Percentiles rank a stretch among this genome's conserved stretches.
Evolutionary conservation across 768 basidiomycete genomes (phyloP).

Genomic region (Leucosporidium creatinivorum): DNA sequence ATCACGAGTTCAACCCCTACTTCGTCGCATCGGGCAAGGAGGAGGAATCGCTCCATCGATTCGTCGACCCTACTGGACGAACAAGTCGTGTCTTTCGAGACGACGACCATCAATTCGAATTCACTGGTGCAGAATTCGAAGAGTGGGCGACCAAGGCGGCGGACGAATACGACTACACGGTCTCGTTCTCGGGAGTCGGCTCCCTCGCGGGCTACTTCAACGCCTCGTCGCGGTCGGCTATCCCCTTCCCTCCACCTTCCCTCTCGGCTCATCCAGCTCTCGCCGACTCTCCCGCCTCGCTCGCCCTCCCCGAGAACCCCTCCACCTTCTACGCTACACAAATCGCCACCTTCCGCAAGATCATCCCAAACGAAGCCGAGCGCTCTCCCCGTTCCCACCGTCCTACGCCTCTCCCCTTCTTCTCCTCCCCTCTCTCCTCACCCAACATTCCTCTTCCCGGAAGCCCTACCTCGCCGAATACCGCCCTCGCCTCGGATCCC

Average conservation of each 20-base stretch:
- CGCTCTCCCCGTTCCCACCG: constrained; percentile 16
- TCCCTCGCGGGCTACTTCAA: constrained; percentile 23
- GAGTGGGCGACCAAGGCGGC: constrained; percentile 49
- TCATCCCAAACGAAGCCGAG: constrained; percentile 16
- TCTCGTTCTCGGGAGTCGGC: constrained; percentile 27
- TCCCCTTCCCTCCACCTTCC: constrained; percentile 27
- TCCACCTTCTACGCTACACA: constrained; percentile 29
- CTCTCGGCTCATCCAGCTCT: constrained; percentile 15
- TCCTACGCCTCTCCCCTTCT: constrained; percentile 31
- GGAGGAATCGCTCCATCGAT: constrained; percentile 45
- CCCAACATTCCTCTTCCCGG: not conserved
- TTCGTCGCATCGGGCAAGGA: constrained; percentile 46
- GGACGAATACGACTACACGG: constrained; percentile 12
- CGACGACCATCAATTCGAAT: constrained; percentile 80
- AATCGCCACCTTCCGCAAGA: constrained; percentile 28
- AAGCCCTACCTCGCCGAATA: not conserved
- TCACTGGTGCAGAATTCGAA: constrained; percentile 66
- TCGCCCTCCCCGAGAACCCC: constrained; percentile 1
- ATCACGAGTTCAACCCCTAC: constrained; percentile 52
- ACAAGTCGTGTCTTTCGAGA: constrained; percentile 72
- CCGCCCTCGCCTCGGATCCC: not conserved
- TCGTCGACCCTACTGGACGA: constrained; percentile 64
- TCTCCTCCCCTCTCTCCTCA: not conserved
- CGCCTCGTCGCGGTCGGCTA: not conserved
- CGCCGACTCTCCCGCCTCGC: not conserved